These are phyloP conservation scores for Westerdykella aurantiaca DNA, from an alignment of 2,329 filamentous ascomycete species.

Conservation along the genomic window DNA sequence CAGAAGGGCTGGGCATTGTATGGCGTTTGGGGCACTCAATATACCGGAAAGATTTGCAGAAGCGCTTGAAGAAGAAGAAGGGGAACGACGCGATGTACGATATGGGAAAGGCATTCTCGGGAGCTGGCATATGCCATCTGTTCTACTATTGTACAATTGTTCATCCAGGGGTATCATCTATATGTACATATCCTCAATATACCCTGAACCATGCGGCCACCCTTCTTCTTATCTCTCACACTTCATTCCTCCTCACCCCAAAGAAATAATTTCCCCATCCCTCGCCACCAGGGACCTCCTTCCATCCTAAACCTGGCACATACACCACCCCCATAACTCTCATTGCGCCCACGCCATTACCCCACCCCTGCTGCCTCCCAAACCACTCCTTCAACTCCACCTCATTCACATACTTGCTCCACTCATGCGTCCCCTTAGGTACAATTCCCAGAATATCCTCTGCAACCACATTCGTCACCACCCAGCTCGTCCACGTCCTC, in stretches of 20 bases:
- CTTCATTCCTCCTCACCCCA: constrained; percentile 57
- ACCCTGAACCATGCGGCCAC: too few species aligned
- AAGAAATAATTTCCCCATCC: constrained; percentile 95
- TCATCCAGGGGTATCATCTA: too few species aligned
- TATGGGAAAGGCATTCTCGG: too few species aligned
- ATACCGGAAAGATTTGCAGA: too few species aligned
- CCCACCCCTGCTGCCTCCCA: constrained; percentile 36
- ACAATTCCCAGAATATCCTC: constrained; percentile 86
- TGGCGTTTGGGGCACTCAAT: not conserved
- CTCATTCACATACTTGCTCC: constrained; percentile 91
- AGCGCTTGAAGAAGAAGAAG: too few species aligned
- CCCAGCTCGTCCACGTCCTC: constrained; percentile 78
- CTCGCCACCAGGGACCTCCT: constrained; percentile 72
- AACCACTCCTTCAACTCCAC: constrained; percentile 59
- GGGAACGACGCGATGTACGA: too few species aligned
- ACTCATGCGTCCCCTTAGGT: constrained; percentile 89
- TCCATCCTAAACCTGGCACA: constrained; percentile 87
- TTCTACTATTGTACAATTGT: too few species aligned
- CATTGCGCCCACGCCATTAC: constrained; percentile 32
- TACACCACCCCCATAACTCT: constrained; percentile 78
- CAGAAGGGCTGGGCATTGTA: not conserved
- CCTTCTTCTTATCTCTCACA: not conserved
- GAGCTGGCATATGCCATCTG: too few species aligned
- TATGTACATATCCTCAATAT: too few species aligned
- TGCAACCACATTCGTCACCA: constrained; percentile 87